Evolutionary conservation across 2,329 filamentous ascomycete species (phyloP).

Genomic region (Chrysoporthe cubensis): DNA sequence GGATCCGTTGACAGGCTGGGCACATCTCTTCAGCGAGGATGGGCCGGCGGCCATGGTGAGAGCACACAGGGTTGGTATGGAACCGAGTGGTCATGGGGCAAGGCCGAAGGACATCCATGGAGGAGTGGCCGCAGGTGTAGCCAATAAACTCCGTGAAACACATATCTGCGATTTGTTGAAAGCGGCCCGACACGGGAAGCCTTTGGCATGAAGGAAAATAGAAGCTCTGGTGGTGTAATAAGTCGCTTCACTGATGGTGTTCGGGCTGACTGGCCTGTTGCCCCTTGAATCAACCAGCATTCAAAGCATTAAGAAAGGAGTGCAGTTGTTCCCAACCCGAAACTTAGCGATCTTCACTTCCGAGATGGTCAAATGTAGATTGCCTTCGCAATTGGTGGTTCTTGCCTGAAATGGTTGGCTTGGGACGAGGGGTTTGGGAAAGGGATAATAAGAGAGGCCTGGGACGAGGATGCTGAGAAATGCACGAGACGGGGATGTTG

Average conservation of each 20-base stretch:
- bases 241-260: background rate
- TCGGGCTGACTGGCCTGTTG: background rate
- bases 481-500: too few relatives aligned
- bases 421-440: background rate
- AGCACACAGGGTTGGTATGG: constrained; percentile 43
- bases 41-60: constrained; percentile 36
- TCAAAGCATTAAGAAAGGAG: too few relatives aligned
- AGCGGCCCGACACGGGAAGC: too few relatives aligned
- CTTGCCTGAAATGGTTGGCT: background rate
- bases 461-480: too few relatives aligned
- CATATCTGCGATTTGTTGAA: constrained; percentile 39
- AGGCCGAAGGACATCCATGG: constrained; percentile 42
- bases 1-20: constrained; percentile 41
- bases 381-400: background rate
- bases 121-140: constrained; percentile 54
- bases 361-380: too few relatives aligned
- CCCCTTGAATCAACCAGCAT: background rate
- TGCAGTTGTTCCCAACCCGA: too few relatives aligned
- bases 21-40: constrained; percentile 43
- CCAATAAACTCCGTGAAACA: constrained; percentile 51
- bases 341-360: too few relatives aligned
- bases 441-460: too few relatives aligned
- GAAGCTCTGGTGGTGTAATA: background rate
- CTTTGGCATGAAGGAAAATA: background rate
- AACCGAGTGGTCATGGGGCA: constrained; percentile 49